Evolutionary conservation across 345 rosid species (phyloP).

Genomic region (Kandelia obovata): DNA sequence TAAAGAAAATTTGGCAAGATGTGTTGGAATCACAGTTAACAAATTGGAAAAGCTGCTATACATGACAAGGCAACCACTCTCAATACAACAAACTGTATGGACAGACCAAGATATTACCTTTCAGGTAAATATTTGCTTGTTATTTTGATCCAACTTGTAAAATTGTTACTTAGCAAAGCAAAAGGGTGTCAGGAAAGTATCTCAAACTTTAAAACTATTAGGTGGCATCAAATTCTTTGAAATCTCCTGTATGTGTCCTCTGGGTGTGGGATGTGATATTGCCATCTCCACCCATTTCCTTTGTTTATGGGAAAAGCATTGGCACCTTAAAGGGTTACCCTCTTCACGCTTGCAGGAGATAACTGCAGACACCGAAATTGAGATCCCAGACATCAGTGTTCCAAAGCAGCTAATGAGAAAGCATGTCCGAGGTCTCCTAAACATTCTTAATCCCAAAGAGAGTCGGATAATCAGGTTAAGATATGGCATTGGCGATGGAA

Average conservation of each 20-base stretch:
- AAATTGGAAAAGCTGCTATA: slow-evolving; percentile 50
- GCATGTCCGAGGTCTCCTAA: slow-evolving; percentile 59
- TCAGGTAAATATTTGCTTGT: slow-evolving; percentile 46
- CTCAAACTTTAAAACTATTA: too few species aligned
- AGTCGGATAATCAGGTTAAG: slow-evolving; percentile 70
- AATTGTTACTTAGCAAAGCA: too few species aligned
- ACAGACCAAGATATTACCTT: slow-evolving; percentile 64
- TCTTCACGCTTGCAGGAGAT: slow-evolving; percentile 47
- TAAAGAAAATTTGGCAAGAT: slow-evolving; percentile 61
- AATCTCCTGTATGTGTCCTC: too few species aligned
- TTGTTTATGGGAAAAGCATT: too few species aligned
- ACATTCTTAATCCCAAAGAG: slow-evolving; percentile 56
- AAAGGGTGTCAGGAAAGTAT: too few species aligned
- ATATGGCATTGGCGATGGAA: slow-evolving; percentile 67
- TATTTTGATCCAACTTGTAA: not conserved
- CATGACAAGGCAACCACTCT: slow-evolving; percentile 56
- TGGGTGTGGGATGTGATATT: too few species aligned
- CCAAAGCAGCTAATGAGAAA: slow-evolving; percentile 65
- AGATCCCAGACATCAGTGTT: slow-evolving; percentile 54
- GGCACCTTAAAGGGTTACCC: not conserved
- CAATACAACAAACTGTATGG: slow-evolving; percentile 76
- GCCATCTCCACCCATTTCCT: too few species aligned
- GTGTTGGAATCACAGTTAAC: slow-evolving; percentile 59
- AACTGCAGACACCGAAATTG: slow-evolving; percentile 63
- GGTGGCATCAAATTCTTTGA: too few species aligned